phyloP scores from a whole-genome alignment of 352 stramenopile genomes.

The Phytopythium kandeliae region DNA sequence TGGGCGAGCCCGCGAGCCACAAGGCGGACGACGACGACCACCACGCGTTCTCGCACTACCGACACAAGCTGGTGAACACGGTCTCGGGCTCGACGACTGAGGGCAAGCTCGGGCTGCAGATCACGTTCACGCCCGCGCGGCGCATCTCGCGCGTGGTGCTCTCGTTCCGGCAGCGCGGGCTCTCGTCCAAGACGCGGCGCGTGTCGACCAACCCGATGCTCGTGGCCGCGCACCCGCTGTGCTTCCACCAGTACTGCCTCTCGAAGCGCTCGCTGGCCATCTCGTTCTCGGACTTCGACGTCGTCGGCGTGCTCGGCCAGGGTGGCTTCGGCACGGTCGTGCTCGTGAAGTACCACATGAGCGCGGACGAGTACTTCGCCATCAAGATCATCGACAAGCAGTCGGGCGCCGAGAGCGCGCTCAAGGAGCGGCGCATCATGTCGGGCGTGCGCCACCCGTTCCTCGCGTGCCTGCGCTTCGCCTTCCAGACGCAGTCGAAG shows the following conservation, averaged over 20 bases:
- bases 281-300: slow-evolving; percentile 83
- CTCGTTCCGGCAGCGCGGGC: slow-evolving; percentile 67
- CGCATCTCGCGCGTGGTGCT: slow-evolving; percentile 82
- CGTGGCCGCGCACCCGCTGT: slow-evolving; percentile 69
- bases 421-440: slow-evolving; percentile 76
- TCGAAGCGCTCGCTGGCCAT: slow-evolving; percentile 79
- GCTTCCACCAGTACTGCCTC: slow-evolving; percentile 79
- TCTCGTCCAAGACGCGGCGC: slow-evolving; percentile 32
- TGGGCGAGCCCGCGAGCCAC: slow-evolving; percentile 39
- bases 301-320: slow-evolving; percentile 78
- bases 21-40: slow-evolving; percentile 70
- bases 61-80: slow-evolving; percentile 63
- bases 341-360: slow-evolving; percentile 74
- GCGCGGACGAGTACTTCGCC: slow-evolving; percentile 73
- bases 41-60: slow-evolving; percentile 54
- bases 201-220: slow-evolving; percentile 71
- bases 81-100: slow-evolving; percentile 68
- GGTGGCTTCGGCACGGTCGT: slow-evolving; percentile 78
- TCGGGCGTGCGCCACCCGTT: slow-evolving; percentile 76
- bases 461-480: slow-evolving; percentile 74
- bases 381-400: slow-evolving; percentile 89
- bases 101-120: slow-evolving; percentile 71
- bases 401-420: slow-evolving; percentile 59
- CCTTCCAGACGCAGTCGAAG: slow-evolving; percentile 84
- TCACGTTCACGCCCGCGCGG: slow-evolving; percentile 78